phyloP scores from a whole-genome alignment of 805 yeast species.

The Brettanomyces sp. region DNA sequence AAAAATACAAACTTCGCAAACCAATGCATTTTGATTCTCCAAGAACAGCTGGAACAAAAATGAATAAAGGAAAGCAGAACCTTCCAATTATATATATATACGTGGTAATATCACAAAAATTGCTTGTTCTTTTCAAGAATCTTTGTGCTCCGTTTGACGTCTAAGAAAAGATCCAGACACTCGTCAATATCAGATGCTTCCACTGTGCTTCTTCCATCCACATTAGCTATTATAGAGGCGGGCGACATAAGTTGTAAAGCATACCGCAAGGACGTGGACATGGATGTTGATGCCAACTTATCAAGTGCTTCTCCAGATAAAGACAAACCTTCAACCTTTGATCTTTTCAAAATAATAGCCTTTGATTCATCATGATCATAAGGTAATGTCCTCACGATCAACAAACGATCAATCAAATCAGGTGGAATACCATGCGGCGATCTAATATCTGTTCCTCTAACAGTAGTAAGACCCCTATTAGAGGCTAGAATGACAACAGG shows the following conservation, averaged over 20 bases:
- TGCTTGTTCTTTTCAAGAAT: slow-evolving; percentile 51
- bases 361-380: slow-evolving; percentile 79
- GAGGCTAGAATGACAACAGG: slow-evolving; percentile 99
- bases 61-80: background rate
- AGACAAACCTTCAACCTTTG: slow-evolving; percentile 90
- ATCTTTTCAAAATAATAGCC: slow-evolving; percentile 79
- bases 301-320: slow-evolving; percentile 75
- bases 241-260: slow-evolving; percentile 88
- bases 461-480: slow-evolving; percentile 87
- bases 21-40: too few species aligned
- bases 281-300: slow-evolving; percentile 79
- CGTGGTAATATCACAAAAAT: slow-evolving; percentile 8
- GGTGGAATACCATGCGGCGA: slow-evolving; percentile 98
- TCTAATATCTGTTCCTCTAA: slow-evolving; percentile 81
- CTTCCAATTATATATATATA: background rate
- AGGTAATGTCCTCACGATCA: slow-evolving; percentile 77
- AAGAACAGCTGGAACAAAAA: background rate
- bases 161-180: slow-evolving; percentile 78
- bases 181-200: slow-evolving; percentile 80
- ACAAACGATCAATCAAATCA: slow-evolving; percentile 87
- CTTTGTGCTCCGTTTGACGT: slow-evolving; percentile 81
- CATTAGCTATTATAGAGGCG: slow-evolving; percentile 70
- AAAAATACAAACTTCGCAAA: too few species aligned
- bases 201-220: slow-evolving; percentile 58
- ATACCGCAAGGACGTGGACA: slow-evolving; percentile 85